Evolutionary conservation across 345 rosid genomes (phyloP).

Genomic region (Alliaria petiolata): DNA sequence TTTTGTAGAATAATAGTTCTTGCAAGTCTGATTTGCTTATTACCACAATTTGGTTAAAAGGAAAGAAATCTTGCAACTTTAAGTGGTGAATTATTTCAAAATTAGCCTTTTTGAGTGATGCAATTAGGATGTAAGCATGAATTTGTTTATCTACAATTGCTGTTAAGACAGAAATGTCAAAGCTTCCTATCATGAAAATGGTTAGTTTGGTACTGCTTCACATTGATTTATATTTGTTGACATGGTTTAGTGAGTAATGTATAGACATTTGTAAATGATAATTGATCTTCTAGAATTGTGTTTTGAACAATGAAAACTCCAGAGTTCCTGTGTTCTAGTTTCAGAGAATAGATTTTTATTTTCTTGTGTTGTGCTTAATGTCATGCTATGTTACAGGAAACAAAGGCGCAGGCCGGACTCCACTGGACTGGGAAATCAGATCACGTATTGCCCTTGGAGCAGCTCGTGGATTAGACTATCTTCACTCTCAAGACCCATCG

Average conservation of each 20-base stretch:
- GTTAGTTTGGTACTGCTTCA: background rate
- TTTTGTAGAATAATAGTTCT: background rate
- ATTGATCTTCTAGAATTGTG: too few species aligned
- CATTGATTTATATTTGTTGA: background rate
- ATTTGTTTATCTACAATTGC: background rate
- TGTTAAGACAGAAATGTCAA: background rate
- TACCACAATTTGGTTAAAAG: too few species aligned
- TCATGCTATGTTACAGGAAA: slow-evolving; percentile 50
- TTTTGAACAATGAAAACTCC: background rate
- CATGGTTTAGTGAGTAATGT: background rate
- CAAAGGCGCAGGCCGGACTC: slow-evolving; percentile 86
- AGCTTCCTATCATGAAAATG: background rate
- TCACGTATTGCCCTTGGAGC: slow-evolving; percentile 79
- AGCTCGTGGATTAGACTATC: slow-evolving; percentile 77
- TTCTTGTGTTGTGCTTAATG: background rate
- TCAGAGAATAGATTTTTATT: background rate
- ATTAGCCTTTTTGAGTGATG: background rate
- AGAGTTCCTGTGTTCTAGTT: background rate
- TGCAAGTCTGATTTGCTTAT: background rate
- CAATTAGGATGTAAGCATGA: background rate
- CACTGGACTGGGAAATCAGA: slow-evolving; percentile 81
- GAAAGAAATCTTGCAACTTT: background rate
- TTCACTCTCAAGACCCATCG: slow-evolving; percentile 79
- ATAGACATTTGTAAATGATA: too few species aligned
- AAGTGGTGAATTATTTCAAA: background rate